A percentile compares a stretch with the other conserved stretches of the same genome.
Evolutionary conservation across 106 monocot genomes (phyloP).

Genomic region (Platanthera guangdongensis): DNA sequence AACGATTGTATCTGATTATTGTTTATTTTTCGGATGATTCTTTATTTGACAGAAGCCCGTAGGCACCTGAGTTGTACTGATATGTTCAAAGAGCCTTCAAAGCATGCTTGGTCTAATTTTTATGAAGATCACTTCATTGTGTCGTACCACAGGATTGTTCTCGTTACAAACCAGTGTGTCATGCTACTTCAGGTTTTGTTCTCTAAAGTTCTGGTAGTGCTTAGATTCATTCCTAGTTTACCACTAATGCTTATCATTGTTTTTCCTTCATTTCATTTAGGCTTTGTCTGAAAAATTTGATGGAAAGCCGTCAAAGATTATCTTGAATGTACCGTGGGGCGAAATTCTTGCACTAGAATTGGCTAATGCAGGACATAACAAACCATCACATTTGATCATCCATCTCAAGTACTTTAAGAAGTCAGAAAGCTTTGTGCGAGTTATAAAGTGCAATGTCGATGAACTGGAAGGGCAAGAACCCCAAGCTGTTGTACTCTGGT

Average conservation of each 20-base stretch:
- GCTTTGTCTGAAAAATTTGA: constrained; percentile 67
- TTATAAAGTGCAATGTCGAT: constrained; percentile 67
- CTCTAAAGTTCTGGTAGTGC: neutral
- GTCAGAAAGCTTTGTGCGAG: constrained; percentile 65
- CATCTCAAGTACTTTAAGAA: constrained; percentile 83
- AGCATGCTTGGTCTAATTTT: constrained; percentile 94
- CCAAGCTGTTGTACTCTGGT: constrained; percentile 82
- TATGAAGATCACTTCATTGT: constrained; percentile 89
- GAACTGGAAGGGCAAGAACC: constrained; percentile 53
- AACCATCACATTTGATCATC: constrained; percentile 80
- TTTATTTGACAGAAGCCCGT: constrained; percentile 91
- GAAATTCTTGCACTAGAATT: constrained; percentile 79
- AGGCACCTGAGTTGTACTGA: constrained; percentile 87
- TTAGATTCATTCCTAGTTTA: neutral
- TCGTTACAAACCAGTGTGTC: constrained; percentile 82
- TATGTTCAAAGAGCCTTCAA: constrained; percentile 95
- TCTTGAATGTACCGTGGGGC: constrained; percentile 93
- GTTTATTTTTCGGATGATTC: constrained; percentile 59
- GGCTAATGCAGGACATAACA: constrained; percentile 69
- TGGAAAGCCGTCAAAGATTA: constrained; percentile 77
- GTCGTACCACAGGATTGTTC: constrained; percentile 69
- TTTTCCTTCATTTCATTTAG: constrained; percentile 18
- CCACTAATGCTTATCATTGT: neutral
- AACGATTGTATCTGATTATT: constrained; percentile 2
- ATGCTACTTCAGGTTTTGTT: constrained; percentile 76